Conservation (phyloP, 2,329 filamentous ascomycete genomes). For the Polytolypa hystricis region DNA sequence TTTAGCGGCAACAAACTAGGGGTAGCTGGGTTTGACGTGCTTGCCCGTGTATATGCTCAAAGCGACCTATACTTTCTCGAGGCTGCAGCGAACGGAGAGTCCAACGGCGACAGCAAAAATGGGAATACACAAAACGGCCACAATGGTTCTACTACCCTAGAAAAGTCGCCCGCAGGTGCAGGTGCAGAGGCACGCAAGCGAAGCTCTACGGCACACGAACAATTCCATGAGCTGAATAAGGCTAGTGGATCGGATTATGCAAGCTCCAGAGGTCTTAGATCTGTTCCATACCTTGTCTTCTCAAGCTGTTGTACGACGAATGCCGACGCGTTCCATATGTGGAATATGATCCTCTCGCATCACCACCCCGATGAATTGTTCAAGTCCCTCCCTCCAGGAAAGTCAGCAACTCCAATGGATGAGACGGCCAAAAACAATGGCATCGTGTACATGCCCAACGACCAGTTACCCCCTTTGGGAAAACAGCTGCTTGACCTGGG, state of each 20-base stretch:
- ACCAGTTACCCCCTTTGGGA: conserved; percentile 13
- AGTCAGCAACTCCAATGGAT: conserved; percentile 15
- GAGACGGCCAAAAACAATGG: conserved; percentile 13
- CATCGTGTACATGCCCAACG: conserved; percentile 21
- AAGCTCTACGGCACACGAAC: neutral
- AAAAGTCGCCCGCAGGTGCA: neutral
- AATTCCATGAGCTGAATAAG: conserved; percentile 4
- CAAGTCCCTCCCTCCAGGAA: conserved; percentile 20
- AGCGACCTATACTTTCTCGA: conserved; percentile 24
- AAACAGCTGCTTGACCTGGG: conserved; percentile 14
- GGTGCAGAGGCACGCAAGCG: neutral
- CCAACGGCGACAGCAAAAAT: neutral
- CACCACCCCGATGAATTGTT: conserved; percentile 20
- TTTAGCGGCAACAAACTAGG: conserved; percentile 36
- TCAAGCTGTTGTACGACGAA: conserved; percentile 17
- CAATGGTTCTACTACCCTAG: neutral
- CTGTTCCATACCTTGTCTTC: conserved; percentile 25
- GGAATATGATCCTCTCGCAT: conserved; percentile 21
- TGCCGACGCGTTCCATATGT: conserved; percentile 19
- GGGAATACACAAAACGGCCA: neutral
- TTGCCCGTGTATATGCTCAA: conserved; percentile 32
- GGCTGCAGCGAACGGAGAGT: conserved; percentile 12
- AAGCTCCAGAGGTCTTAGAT: conserved; percentile 24
- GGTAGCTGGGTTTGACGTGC: conserved; percentile 33
- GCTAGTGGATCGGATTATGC: conserved; percentile 18